Evolutionary conservation across 148 eudicot genomes (phyloP).

Genomic region (Tetragonia tetragonoides): DNA sequence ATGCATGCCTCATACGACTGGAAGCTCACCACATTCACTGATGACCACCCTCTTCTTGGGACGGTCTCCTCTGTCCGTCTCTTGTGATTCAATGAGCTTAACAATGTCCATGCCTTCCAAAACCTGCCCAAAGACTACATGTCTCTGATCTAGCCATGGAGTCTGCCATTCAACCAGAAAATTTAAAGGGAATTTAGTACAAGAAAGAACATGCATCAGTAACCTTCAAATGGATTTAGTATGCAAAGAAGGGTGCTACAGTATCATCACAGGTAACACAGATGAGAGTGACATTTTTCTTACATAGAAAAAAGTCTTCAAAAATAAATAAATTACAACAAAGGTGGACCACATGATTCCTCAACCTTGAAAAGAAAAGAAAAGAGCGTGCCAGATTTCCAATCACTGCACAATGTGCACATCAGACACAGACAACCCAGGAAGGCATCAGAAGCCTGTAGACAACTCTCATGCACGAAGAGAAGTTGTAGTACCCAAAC

Average conservation of each 20-base stretch:
- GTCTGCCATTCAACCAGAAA: constrained; percentile 51
- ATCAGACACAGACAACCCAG: too few relatives aligned
- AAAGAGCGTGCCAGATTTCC: too few relatives aligned
- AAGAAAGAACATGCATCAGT: neutral
- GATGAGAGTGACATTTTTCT: too few relatives aligned
- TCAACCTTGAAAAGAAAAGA: too few relatives aligned
- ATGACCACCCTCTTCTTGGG: constrained; percentile 74
- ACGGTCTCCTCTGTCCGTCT: constrained; percentile 92
- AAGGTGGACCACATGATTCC: too few relatives aligned
- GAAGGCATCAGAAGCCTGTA: too few relatives aligned
- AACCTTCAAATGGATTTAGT: neutral
- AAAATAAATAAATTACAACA: too few relatives aligned
- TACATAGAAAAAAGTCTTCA: too few relatives aligned
- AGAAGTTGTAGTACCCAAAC: too few relatives aligned
- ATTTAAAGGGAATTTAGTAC: neutral
- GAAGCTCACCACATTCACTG: constrained; percentile 88
- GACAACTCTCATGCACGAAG: too few relatives aligned
- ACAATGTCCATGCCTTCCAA: constrained; percentile 94
- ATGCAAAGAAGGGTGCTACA: neutral
- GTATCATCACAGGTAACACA: neutral
- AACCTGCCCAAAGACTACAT: constrained; percentile 92
- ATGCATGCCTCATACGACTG: constrained; percentile 38
- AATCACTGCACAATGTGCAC: too few relatives aligned
- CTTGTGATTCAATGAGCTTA: constrained; percentile 71
- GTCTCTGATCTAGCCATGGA: constrained; percentile 89